phyloP scores from a whole-genome alignment of 2,329 filamentous ascomycete species.

The Ilyonectria mors-panacis region DNA sequence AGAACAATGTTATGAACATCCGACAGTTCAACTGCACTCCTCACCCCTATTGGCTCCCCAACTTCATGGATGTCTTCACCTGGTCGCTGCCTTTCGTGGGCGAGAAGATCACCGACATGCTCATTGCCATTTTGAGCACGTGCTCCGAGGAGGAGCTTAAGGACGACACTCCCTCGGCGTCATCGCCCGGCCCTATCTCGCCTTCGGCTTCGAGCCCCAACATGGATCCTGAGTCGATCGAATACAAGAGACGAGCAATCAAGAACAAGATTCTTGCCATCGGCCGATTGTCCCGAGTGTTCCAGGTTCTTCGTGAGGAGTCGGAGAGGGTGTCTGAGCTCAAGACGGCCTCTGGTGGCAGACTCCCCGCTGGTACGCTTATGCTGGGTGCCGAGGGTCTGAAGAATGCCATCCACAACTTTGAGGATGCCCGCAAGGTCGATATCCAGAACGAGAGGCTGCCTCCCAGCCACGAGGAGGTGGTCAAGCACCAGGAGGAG shows the following conservation, averaged over 20 bases:
- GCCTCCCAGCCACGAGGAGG: slow-evolving; percentile 93
- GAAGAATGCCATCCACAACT: slow-evolving; percentile 97
- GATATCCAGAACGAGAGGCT: slow-evolving; percentile 97
- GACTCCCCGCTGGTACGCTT: slow-evolving; percentile 92
- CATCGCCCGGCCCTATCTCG: slow-evolving; percentile 79
- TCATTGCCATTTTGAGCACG: slow-evolving; percentile 97
- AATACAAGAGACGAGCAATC: slow-evolving; percentile 96
- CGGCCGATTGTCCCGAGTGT: slow-evolving; percentile 94
- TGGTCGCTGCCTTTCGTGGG: slow-evolving; percentile 99
- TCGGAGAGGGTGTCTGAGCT: slow-evolving; percentile 97
- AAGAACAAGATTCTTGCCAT: slow-evolving; percentile 99
- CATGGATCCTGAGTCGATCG: slow-evolving; percentile 86
- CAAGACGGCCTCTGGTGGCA: slow-evolving; percentile 94
- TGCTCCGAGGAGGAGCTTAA: slow-evolving; percentile 99
- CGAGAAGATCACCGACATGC: slow-evolving; percentile 99
- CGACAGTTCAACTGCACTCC: slow-evolving; percentile 99
- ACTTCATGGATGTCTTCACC: slow-evolving; percentile 99
- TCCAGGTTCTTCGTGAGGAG: slow-evolving; percentile 98
- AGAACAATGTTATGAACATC: slow-evolving; percentile 99
- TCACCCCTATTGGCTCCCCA: slow-evolving; percentile 98
- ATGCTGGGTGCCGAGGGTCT: slow-evolving; percentile 99
- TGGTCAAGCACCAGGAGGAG: slow-evolving; percentile 84
- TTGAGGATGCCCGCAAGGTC: slow-evolving; percentile 97
- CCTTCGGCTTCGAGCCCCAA: slow-evolving; percentile 67
- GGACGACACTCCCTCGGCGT: slow-evolving; percentile 82